These are phyloP conservation scores for Fusarium chlamydosporum DNA, from an alignment of 2,329 filamentous ascomycete species.

Conservation along the genomic window DNA sequence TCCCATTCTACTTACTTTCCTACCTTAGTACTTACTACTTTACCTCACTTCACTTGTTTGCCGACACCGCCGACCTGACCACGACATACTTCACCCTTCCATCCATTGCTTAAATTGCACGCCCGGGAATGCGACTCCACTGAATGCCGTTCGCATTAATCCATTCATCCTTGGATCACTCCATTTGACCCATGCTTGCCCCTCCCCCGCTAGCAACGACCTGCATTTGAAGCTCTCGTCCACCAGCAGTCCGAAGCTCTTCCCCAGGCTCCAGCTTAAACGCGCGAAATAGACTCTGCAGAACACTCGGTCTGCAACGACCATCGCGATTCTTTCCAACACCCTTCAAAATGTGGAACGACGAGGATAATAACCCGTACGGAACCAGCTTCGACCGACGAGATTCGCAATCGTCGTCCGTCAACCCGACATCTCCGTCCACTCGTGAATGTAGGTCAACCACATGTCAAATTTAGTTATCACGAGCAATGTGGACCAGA, in stretches of 20 bases:
- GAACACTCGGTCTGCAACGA: slow-evolving; percentile 19
- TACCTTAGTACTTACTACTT: not conserved
- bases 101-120: slow-evolving; percentile 2
- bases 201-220: slow-evolving; percentile 45
- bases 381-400: slow-evolving; percentile 90
- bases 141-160: slow-evolving; percentile 25
- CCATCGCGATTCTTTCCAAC: slow-evolving; percentile 30
- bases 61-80: slow-evolving; percentile 38
- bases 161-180: slow-evolving; percentile 22
- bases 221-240: slow-evolving; percentile 45
- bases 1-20: slow-evolving; percentile 24
- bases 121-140: slow-evolving; percentile 44
- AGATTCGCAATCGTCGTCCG: slow-evolving; percentile 80
- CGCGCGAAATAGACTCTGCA: slow-evolving; percentile 30
- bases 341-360: slow-evolving; percentile 87
- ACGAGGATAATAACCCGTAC: slow-evolving; percentile 98
- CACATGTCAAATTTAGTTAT: slow-evolving; percentile 18
- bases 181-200: slow-evolving; percentile 34
- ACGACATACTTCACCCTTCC: slow-evolving; percentile 24
- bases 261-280: slow-evolving; percentile 39
- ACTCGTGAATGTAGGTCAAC: slow-evolving; percentile 69
- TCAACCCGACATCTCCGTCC: slow-evolving; percentile 74
- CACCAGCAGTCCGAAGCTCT: slow-evolving; percentile 23
- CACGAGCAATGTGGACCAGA: slow-evolving; percentile 4
- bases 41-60: slow-evolving; percentile 22